phyloP scores from a whole-genome alignment of 352 stramenopile species.

The Globisporangium alternatum region DNA sequence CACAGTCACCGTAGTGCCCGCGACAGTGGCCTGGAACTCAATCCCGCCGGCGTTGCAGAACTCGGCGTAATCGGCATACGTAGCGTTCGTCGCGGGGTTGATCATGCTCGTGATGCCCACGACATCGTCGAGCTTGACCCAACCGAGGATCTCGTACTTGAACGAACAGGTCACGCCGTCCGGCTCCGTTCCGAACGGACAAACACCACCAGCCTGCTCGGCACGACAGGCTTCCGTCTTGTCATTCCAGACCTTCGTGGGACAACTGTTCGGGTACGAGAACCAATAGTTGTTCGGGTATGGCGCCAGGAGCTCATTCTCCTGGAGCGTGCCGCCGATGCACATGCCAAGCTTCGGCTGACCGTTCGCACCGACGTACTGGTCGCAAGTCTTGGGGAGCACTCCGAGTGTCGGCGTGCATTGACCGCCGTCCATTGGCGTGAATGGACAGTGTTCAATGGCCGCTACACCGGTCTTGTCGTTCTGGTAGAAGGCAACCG shows the following conservation, averaged over 20 bases:
- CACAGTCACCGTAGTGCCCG: slow-evolving; percentile 1
- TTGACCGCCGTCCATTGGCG: slow-evolving; percentile 56
- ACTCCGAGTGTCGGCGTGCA: slow-evolving; percentile 39
- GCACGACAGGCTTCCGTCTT: slow-evolving; percentile 44
- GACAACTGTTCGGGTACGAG: slow-evolving; percentile 76
- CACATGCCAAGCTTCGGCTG: slow-evolving; percentile 46
- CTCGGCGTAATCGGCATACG: slow-evolving; percentile 48
- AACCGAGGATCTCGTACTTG: slow-evolving; percentile 60
- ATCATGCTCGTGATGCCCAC: slow-evolving; percentile 65
- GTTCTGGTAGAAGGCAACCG: slow-evolving; percentile 45
- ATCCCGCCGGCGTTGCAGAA: slow-evolving; percentile 57
- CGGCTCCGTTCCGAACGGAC: slow-evolving; percentile 39
- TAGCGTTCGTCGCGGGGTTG: slow-evolving; percentile 34
- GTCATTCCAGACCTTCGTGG: slow-evolving; percentile 33
- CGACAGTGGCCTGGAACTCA: slow-evolving; percentile 49
- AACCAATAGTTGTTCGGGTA: slow-evolving; percentile 83
- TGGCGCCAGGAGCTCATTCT: slow-evolving; percentile 50
- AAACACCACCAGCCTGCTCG: slow-evolving; percentile 41
- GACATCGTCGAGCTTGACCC: slow-evolving; percentile 59
- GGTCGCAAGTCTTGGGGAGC: slow-evolving; percentile 41
- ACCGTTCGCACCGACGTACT: slow-evolving; percentile 45
- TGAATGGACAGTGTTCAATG: slow-evolving; percentile 48
- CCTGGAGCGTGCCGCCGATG: slow-evolving; percentile 36
- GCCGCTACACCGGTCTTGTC: slow-evolving; percentile 16
- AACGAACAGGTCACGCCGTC: slow-evolving; percentile 63